phyloP scores from a whole-genome alignment of 2,329 filamentous ascomycete genomes.

The Phoma sp. region DNA sequence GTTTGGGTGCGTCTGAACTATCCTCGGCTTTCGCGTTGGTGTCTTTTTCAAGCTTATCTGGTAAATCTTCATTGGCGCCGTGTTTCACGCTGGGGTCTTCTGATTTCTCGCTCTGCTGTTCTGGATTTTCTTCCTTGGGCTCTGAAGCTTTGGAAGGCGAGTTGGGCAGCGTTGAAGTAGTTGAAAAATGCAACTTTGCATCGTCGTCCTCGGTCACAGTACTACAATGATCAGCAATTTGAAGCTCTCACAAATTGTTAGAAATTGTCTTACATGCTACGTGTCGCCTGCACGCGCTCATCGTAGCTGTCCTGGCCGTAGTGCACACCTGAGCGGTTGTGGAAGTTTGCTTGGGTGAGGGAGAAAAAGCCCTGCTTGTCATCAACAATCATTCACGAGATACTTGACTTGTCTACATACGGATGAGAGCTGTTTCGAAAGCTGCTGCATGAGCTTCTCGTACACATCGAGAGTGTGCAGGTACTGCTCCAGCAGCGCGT shows the following conservation, averaged over 20 bases:
- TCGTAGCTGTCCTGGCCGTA: conserved; percentile 77
- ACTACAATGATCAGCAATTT: background rate
- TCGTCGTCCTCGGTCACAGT: conserved; percentile 11
- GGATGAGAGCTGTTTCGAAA: conserved; percentile 61
- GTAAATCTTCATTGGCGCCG: no score
- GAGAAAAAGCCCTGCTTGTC: conserved; percentile 52
- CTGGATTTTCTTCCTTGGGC: no score
- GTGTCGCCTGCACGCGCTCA: conserved; percentile 70
- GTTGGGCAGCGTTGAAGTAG: background rate
- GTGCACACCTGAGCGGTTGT: conserved; percentile 65
- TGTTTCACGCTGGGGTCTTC: no score
- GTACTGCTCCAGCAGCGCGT: conserved; percentile 69
- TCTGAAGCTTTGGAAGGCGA: no score
- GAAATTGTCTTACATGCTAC: conserved; percentile 50
- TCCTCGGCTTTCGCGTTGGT: no score
- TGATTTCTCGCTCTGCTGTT: no score
- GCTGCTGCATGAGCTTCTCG: conserved; percentile 61
- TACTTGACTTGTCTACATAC: conserved; percentile 47
- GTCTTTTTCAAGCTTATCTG: no score
- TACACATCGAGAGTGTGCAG: conserved; percentile 72
- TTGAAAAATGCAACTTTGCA: background rate
- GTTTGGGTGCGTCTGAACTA: no score
- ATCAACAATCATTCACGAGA: background rate
- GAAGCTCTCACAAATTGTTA: background rate
- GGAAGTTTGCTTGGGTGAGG: conserved; percentile 78